Percentiles rank a stretch among this genome's conserved stretches.
These are phyloP conservation scores for Malassezia slooffiae DNA, from an alignment of 1,284 basidiomycete species.

Conservation along the genomic window DNA sequence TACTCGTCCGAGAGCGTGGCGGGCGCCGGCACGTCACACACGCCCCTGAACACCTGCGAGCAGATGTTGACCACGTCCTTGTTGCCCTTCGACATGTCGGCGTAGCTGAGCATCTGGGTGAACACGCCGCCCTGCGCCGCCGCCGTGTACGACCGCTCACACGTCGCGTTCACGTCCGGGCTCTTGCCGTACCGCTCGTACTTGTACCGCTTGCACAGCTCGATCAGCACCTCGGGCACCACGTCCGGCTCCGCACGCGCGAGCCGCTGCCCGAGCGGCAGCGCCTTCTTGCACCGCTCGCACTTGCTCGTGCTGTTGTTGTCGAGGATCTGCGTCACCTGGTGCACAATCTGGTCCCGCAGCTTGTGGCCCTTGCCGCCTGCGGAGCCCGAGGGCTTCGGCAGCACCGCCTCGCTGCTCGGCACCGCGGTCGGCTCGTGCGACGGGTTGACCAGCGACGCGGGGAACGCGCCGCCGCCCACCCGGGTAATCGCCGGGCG, in stretches of 20 bases:
- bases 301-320: slow-evolving; percentile 50
- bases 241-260: slow-evolving; percentile 56
- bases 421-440: slow-evolving; percentile 49
- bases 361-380: too few relatives aligned
- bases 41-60: slow-evolving; percentile 23
- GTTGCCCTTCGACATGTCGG: slow-evolving; percentile 24
- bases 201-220: slow-evolving; percentile 56
- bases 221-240: slow-evolving; percentile 55
- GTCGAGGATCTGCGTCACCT: slow-evolving; percentile 24
- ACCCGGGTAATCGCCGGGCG: slow-evolving; percentile 28
- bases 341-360: slow-evolving; percentile 19
- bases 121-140: slow-evolving; percentile 25
- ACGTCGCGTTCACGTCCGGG: slow-evolving; percentile 38
- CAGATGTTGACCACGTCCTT: slow-evolving; percentile 38
- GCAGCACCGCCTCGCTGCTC: not conserved
- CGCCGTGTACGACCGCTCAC: slow-evolving; percentile 23
- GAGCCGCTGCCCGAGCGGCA: slow-evolving; percentile 60
- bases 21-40: slow-evolving; percentile 20
- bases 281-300: slow-evolving; percentile 55
- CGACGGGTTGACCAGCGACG: slow-evolving; percentile 57
- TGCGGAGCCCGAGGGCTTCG: not conserved
- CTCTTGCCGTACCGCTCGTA: slow-evolving; percentile 53
- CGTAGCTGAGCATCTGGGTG: slow-evolving; percentile 35
- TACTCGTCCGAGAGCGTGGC: slow-evolving; percentile 19
- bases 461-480: slow-evolving; percentile 31